Conservation (phyloP, 345 rosid species). For the Euphorbia pulcherrima region DNA sequence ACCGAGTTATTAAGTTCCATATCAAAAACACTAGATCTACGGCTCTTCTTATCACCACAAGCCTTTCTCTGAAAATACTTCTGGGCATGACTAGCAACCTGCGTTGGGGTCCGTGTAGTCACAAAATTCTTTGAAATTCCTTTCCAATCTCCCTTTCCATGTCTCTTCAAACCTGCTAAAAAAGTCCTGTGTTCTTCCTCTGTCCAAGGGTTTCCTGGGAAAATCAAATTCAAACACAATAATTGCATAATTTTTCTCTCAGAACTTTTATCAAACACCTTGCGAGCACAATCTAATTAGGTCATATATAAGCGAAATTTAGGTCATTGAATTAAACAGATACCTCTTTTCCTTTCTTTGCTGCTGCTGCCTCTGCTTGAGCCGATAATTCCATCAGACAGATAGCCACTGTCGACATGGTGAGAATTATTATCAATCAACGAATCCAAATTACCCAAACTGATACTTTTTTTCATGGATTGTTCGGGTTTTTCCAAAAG, state of each 20-base stretch:
- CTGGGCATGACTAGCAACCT: constrained; percentile 77
- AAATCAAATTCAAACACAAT: neutral
- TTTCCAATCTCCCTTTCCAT: constrained; percentile 72
- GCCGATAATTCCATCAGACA: constrained; percentile 49
- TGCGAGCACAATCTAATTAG: neutral
- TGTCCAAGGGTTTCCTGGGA: constrained; percentile 61
- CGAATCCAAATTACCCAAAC: constrained; percentile 40
- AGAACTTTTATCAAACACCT: neutral
- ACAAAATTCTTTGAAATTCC: constrained; percentile 57
- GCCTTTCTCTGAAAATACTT: constrained; percentile 51
- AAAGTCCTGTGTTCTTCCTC: constrained; percentile 55
- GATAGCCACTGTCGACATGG: constrained; percentile 36
- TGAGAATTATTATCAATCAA: constrained; percentile 13
- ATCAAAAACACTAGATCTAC: constrained; percentile 63
- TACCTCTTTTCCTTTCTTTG: constrained; percentile 44
- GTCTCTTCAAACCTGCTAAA: constrained; percentile 42
- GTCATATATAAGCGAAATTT: too few relatives aligned
- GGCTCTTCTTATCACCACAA: constrained; percentile 35
- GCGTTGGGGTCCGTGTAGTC: constrained; percentile 50
- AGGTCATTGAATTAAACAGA: neutral
- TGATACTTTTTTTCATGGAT: constrained; percentile 36
- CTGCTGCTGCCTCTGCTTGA: constrained; percentile 22
- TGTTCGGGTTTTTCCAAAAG: constrained; percentile 29
- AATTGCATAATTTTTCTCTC: neutral
- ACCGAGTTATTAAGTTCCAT: constrained; percentile 29